Evolutionary conservation across 768 basidiomycete genomes (phyloP), one percentile per base, ranked within the genome.

Genomic region (Tylopilus vinaceipallidus): DNA sequence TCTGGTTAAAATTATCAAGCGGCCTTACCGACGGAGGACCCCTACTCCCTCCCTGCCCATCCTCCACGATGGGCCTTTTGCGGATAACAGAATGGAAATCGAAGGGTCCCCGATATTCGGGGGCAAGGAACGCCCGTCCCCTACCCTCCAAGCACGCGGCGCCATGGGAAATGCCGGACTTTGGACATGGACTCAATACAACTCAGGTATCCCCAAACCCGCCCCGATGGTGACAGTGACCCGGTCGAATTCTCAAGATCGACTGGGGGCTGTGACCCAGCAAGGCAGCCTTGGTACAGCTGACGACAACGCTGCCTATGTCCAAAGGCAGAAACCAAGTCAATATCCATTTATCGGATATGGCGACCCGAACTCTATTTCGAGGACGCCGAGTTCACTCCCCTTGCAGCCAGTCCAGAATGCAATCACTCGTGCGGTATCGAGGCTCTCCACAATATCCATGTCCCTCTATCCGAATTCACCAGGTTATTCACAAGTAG

Each of bases 21-120:
- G 77, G 24, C 84, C 81, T 20, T 71, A 69, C 17, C 75, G 75
- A 33, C 77, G 74, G 40, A 70, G 69, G n/a, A 79, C 75, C 17
- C 85, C 81, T 6, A 82, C 75, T n/a, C 88, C 86, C 3, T 90
- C 87, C 26, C 73, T 85, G n/a, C 88, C 87, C 0, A 83, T 87
- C 40, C 70, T 85, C 12, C 81, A 84, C 49, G 81, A 86, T 33
- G 71, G 68, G 12, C 77, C 73, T 52, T 64, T 74, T 12, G 76
- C 79, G 22, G 73, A 75, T 35, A 72, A 81, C 34, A 66, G 65
- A 40, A 73, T 69, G 49, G 67, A 72, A 30, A 61, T 71, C 8
- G 79, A 83, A 47, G 83, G 83, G 22, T 88, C 87, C 3, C 86
- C 84, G 22, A 69, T 89, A 30, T 90, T 91, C 57, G 87, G 88